Conservation (phyloP, 257 asterid genomes). For the Echium plantagineum region DNA sequence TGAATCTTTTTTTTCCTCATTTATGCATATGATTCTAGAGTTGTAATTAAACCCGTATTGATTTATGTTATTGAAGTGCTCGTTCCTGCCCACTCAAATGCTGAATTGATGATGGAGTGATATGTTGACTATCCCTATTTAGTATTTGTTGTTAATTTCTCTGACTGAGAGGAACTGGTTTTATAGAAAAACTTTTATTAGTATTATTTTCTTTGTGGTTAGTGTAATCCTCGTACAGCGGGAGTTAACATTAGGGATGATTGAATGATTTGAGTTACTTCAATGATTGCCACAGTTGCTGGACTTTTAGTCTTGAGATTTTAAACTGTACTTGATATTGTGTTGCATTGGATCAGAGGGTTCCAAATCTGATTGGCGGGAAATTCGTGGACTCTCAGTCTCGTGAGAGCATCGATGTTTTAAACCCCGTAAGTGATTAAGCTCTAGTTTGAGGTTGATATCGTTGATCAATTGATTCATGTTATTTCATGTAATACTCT, state of each 20-base stretch:
- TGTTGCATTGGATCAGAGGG: constrained; percentile 36
- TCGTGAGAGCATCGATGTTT: constrained; percentile 64
- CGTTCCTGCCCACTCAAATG: too few species aligned
- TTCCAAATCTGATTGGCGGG: constrained; percentile 90
- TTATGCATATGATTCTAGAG: too few species aligned
- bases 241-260: neutral
- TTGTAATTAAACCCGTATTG: neutral
- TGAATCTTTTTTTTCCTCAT: neutral
- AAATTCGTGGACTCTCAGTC: constrained; percentile 70
- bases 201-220: too few species aligned
- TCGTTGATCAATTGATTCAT: constrained; percentile 1
- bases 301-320: too few species aligned
- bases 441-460: constrained; percentile 5
- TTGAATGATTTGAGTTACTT: neutral
- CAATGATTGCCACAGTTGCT: neutral
- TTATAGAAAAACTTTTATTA: too few species aligned
- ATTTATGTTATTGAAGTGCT: too few species aligned
- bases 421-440: constrained; percentile 63
- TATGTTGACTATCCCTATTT: too few species aligned
- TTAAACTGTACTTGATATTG: too few species aligned
- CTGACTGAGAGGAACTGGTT: too few species aligned
- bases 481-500: neutral
- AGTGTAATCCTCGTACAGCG: too few species aligned
- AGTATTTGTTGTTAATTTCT: neutral
- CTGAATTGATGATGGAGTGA: too few species aligned